Evolutionary conservation across 2,329 filamentous ascomycete species (phyloP).

Genomic region (Massarina eburnea): DNA sequence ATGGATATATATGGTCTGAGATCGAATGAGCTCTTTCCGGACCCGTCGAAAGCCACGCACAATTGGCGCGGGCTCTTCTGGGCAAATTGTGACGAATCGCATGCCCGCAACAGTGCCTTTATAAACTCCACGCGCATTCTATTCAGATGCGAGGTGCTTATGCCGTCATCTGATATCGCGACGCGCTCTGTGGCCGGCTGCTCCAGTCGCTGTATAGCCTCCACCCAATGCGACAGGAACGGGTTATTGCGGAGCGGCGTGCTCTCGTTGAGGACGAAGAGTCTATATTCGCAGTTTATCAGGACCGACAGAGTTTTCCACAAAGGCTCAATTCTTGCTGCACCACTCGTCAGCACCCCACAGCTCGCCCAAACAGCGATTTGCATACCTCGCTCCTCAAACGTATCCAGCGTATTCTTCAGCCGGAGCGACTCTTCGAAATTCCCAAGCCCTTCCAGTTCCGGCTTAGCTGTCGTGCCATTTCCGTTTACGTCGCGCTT

Average conservation of each 20-base stretch:
- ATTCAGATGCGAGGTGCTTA: constrained; percentile 20
- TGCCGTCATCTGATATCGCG: background rate
- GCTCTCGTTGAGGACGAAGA: constrained; percentile 33
- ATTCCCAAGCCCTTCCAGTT: background rate
- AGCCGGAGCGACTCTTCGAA: constrained; percentile 34
- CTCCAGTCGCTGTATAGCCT: constrained; percentile 29
- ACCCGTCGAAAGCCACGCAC: constrained; percentile 15
- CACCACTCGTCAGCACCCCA: constrained; percentile 3
- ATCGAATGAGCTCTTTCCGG: constrained; percentile 21
- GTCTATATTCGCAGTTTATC: constrained; percentile 40
- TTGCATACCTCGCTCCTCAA: constrained; percentile 20
- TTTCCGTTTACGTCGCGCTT: constrained; percentile 5
- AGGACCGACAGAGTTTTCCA: constrained; percentile 28
- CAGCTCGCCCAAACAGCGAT: background rate
- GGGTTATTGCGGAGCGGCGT: constrained; percentile 39
- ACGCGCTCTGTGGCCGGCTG: background rate
- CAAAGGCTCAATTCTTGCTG: constrained; percentile 19
- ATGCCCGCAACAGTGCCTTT: constrained; percentile 25
- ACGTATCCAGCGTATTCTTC: constrained; percentile 36
- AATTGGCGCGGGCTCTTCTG: constrained; percentile 18
- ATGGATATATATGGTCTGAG: constrained; percentile 34
- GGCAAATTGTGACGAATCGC: constrained; percentile 11
- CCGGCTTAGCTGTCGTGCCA: background rate
- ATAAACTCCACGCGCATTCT: constrained; percentile 27
- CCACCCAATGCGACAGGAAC: constrained; percentile 45